A percentile compares a stretch with the other conserved stretches of the same genome.
These are phyloP conservation scores for Protomyces macrosporus DNA, from an alignment of 1,139 yeast species.

Conservation along the genomic window DNA sequence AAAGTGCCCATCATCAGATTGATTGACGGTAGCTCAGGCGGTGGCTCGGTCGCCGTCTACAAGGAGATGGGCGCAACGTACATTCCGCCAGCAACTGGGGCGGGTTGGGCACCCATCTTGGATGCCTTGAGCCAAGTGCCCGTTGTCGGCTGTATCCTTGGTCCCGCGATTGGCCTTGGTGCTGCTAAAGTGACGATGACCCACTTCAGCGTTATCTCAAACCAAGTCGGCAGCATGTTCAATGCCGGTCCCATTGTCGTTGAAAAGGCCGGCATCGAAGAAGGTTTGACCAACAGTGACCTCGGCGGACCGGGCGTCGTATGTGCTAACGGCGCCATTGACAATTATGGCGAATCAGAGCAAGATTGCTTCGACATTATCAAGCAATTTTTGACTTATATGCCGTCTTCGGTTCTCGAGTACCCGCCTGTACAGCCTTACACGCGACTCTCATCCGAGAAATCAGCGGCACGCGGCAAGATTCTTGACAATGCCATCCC, in stretches of 20 bases:
- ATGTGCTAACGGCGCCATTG: constrained; percentile 24
- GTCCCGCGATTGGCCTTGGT: constrained; percentile 23
- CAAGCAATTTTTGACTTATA: constrained; percentile 8
- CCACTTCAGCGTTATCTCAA: constrained; percentile 18
- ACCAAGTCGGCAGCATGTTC: constrained; percentile 13
- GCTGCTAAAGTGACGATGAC: constrained; percentile 22
- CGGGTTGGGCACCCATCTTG: constrained; percentile 18
- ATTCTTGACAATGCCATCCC: constrained; percentile 17
- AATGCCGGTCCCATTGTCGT: constrained; percentile 25
- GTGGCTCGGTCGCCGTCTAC: constrained; percentile 23
- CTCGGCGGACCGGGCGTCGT: constrained; percentile 23
- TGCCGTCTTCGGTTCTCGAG: constrained; percentile 22
- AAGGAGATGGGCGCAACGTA: constrained; percentile 19
- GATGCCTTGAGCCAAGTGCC: constrained; percentile 13
- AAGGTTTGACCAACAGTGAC: constrained; percentile 20
- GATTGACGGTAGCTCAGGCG: constrained; percentile 20
- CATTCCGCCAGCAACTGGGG: constrained; percentile 25
- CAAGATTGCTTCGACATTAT: constrained; percentile 10
- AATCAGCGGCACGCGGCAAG: not conserved
- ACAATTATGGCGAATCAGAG: constrained; percentile 14
- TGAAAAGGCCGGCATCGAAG: constrained; percentile 21
- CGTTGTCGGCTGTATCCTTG: constrained; percentile 20
- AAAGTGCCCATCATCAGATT: constrained; percentile 19
- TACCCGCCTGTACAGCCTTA: constrained; percentile 6
- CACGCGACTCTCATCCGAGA: not conserved